Percentiles rank a stretch among this genome's conserved stretches.
Evolutionary conservation across 768 basidiomycete genomes (phyloP).

Genomic region (Crassisporium funariophilum): DNA sequence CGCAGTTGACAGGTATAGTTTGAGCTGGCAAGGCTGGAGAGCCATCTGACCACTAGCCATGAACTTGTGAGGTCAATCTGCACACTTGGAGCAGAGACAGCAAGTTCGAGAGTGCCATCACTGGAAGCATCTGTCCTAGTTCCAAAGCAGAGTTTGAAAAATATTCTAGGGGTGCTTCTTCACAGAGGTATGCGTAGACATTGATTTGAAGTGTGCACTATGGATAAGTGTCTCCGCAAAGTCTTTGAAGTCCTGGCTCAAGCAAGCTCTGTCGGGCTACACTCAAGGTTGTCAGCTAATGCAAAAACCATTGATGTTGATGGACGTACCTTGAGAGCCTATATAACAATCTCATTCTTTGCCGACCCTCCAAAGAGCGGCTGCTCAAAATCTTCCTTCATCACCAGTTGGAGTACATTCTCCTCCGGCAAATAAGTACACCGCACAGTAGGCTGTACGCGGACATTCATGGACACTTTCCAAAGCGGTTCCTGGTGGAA

Average conservation of each 20-base stretch:
- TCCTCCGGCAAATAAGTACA: slow-evolving; percentile 61
- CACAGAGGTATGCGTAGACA: background rate
- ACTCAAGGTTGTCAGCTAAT: too few species aligned
- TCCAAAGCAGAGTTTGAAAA: background rate
- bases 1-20: too few species aligned
- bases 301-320: too few species aligned
- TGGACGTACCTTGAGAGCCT: slow-evolving; percentile 60
- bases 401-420: slow-evolving; percentile 52
- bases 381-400: slow-evolving; percentile 46
- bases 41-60: too few species aligned
- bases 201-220: slow-evolving; percentile 36
- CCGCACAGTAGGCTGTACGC: slow-evolving; percentile 53
- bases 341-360: slow-evolving; percentile 51
- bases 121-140: too few species aligned
- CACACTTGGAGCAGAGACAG: too few species aligned
- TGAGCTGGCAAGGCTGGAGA: too few species aligned
- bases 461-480: slow-evolving; percentile 71
- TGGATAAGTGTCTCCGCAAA: slow-evolving; percentile 50
- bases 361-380: background rate
- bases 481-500: slow-evolving; percentile 73
- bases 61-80: too few species aligned
- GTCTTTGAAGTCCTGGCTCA: slow-evolving; percentile 54
- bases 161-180: background rate
- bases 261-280: slow-evolving; percentile 51
- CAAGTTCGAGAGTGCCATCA: too few species aligned